Evolutionary conservation across 352 stramenopile genomes (phyloP).

Genomic region (Pythium scleroteichum): DNA sequence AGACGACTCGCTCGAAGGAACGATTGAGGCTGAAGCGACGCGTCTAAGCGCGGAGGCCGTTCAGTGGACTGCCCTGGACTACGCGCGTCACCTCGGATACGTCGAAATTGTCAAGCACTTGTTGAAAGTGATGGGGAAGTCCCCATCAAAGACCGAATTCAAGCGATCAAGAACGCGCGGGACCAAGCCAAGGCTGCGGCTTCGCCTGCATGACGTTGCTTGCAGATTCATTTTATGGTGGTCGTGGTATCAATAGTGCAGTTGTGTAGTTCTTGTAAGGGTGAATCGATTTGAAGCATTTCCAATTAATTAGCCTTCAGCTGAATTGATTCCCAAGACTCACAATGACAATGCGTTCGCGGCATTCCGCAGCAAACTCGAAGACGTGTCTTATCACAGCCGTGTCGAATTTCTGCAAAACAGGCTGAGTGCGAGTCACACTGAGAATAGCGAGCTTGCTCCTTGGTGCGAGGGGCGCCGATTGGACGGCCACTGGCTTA

Average conservation of each 20-base stretch:
- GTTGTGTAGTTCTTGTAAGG: too few species aligned
- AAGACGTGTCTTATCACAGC: not conserved
- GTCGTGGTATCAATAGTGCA: too few species aligned
- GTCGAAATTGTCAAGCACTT: conserved; percentile 28
- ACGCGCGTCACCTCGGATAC: conserved; percentile 26
- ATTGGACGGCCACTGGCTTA: too few species aligned
- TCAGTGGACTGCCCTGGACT: conserved; percentile 22
- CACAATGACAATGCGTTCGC: not conserved
- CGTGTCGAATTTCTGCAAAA: not conserved
- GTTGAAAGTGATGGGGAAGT: conserved; percentile 13
- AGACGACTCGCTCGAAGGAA: conserved; percentile 12
- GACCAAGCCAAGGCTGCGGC: not conserved
- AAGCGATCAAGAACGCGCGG: conserved; percentile 3
- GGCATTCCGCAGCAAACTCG: not conserved
- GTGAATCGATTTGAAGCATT: too few species aligned
- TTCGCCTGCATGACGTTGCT: not conserved
- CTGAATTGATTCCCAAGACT: too few species aligned
- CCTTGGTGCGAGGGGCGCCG: too few species aligned
- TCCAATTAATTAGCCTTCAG: too few species aligned
- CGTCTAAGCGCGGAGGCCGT: not conserved
- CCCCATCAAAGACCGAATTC: conserved; percentile 5
- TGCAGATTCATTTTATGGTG: too few species aligned
- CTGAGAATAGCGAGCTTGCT: too few species aligned
- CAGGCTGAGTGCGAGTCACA: not conserved
- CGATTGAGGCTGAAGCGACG: conserved; percentile 17